These are phyloP conservation scores for Jacaranda mimosifolia DNA, from an alignment of 257 asterid species.

Conservation along the genomic window DNA sequence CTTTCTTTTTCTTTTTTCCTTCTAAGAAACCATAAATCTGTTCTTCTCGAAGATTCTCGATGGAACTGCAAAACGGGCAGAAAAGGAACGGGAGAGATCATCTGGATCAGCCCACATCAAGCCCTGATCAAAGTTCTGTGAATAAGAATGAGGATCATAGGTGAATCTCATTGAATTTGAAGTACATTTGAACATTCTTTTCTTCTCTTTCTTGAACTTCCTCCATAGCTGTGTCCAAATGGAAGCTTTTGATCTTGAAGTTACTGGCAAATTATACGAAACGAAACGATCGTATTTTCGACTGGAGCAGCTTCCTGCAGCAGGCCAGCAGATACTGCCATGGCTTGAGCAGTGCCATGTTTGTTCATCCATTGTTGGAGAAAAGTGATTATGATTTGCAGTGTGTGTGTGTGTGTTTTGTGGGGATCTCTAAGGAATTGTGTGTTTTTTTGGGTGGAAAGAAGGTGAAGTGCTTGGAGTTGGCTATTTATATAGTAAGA, in stretches of 20 bases:
- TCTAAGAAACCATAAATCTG: slow-evolving; percentile 45
- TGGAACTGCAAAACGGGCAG: slow-evolving; percentile 77
- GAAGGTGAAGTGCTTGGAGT: slow-evolving; percentile 27
- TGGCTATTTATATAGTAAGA: slow-evolving; percentile 38
- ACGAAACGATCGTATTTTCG: slow-evolving; percentile 49
- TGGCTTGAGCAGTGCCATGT: slow-evolving; percentile 42
- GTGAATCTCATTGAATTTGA: slow-evolving; percentile 63
- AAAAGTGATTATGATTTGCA: background rate
- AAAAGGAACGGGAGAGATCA: slow-evolving; percentile 71
- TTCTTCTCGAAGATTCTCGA: slow-evolving; percentile 61
- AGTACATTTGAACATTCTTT: slow-evolving; percentile 41
- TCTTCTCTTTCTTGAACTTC: slow-evolving; percentile 75
- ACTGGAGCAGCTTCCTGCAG: slow-evolving; percentile 36
- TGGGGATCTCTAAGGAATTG: background rate
- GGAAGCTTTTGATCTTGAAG: slow-evolving; percentile 38
- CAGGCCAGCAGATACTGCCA: slow-evolving; percentile 43
- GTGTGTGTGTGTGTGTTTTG: background rate
- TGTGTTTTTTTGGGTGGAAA: background rate
- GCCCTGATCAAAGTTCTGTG: slow-evolving; percentile 77
- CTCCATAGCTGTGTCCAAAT: slow-evolving; percentile 75
- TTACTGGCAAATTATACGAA: slow-evolving; percentile 31
- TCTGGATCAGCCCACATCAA: slow-evolving; percentile 51
- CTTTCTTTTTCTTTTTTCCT: background rate
- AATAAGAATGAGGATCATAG: slow-evolving; percentile 71
- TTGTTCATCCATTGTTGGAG: slow-evolving; percentile 48